Percentiles rank a stretch among this genome's conserved stretches.
Evolutionary conservation across 495 filamentous ascomycete species (phyloP).

Genomic region (Lasiosphaeria ovina): DNA sequence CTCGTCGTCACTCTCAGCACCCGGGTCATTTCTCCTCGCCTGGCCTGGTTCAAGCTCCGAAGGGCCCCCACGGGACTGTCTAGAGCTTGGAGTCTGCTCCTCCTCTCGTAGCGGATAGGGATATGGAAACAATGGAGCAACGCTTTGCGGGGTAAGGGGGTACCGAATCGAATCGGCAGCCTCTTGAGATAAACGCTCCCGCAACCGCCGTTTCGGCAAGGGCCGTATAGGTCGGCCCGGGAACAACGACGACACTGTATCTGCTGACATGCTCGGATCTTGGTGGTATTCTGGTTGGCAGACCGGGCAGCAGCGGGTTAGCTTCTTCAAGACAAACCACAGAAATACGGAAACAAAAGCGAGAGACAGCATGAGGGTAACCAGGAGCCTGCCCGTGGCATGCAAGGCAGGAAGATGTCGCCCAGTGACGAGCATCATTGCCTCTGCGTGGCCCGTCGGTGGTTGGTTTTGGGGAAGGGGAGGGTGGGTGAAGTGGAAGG

Average conservation of each 20-base stretch:
- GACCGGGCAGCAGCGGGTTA: slow-evolving; percentile 16
- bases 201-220: slow-evolving; percentile 80
- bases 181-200: slow-evolving; percentile 80
- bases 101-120: slow-evolving; percentile 54
- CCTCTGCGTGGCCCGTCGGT: background rate
- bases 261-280: slow-evolving; percentile 56
- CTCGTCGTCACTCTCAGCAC: slow-evolving; percentile 41
- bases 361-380: slow-evolving; percentile 7
- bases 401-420: slow-evolving; percentile 7
- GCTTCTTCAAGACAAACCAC: slow-evolving; percentile 18
- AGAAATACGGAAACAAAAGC: slow-evolving; percentile 1
- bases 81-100: slow-evolving; percentile 20
- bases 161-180: slow-evolving; percentile 80
- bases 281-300: slow-evolving; percentile 20
- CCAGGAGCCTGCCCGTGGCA: background rate
- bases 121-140: slow-evolving; percentile 73
- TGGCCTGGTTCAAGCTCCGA: slow-evolving; percentile 28
- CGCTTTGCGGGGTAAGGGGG: slow-evolving; percentile 65
- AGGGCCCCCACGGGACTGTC: slow-evolving; percentile 20
- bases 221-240: slow-evolving; percentile 91
- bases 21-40: slow-evolving; percentile 29
- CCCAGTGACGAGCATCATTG: background rate
- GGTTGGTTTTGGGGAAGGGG: background rate
- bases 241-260: slow-evolving; percentile 72
- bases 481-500: background rate